Percentiles rank a stretch among this genome's conserved stretches.
These are phyloP conservation scores for Ceratobasidium theobromae DNA, from an alignment of 1,284 basidiomycete species.

Conservation along the genomic window DNA sequence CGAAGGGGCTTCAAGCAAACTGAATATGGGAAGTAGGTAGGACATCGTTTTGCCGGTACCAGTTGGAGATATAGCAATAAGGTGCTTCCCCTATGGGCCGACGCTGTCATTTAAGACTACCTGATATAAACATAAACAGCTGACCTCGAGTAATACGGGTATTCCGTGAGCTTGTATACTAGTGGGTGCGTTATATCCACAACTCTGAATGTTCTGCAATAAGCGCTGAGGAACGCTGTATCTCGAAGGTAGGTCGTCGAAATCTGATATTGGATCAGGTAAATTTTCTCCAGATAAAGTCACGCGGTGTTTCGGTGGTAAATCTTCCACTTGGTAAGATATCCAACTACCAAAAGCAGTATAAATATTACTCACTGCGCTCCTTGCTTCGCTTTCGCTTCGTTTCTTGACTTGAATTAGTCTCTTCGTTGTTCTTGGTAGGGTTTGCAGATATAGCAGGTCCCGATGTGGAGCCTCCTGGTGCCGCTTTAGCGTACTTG, in stretches of 20 bases:
- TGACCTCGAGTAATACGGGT: conserved; percentile 70
- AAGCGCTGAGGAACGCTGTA: conserved; percentile 60
- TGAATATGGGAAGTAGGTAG: conserved; percentile 81
- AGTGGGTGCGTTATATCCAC: conserved; percentile 65
- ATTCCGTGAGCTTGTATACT: conserved; percentile 73
- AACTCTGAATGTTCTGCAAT: conserved; percentile 60
- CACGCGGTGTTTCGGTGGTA: conserved; percentile 54
- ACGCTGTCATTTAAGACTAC: conserved; percentile 36
- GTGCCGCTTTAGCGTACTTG: conserved; percentile 63
- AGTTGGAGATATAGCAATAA: conserved; percentile 90
- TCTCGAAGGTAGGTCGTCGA: conserved; percentile 57
- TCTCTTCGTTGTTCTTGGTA: conserved; percentile 48
- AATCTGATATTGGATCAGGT: conserved; percentile 59
- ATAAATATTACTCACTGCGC: conserved; percentile 2
- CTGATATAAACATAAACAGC: conserved; percentile 40
- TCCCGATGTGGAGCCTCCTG: conserved; percentile 32
- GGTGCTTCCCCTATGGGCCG: conserved; percentile 61
- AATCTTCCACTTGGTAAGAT: conserved; percentile 29
- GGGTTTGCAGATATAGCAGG: conserved; percentile 38
- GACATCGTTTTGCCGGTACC: conserved; percentile 93
- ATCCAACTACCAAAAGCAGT: not conserved
- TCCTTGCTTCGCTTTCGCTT: conserved; percentile 37
- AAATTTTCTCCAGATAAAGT: conserved; percentile 67
- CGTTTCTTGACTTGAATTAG: conserved; percentile 36
- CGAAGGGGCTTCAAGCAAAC: conserved; percentile 63